Base-by-base conservation (phyloP, 805 yeast species). In the Saccharomycodes ludwigii region DNA sequence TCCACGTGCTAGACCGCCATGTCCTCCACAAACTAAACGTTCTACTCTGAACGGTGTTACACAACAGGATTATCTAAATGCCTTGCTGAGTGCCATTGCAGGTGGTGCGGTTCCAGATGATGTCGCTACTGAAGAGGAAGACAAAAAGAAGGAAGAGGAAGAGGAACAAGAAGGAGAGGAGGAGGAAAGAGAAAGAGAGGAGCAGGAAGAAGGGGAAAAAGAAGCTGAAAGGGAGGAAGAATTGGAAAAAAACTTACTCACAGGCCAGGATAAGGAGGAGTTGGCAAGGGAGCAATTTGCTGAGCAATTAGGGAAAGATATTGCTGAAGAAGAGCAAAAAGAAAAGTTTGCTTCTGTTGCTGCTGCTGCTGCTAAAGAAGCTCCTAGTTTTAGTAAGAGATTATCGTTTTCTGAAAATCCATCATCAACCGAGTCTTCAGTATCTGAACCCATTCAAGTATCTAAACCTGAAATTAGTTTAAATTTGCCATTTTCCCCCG, bases 401-500 rank as follows among this genome's bases (percentile, higher is more conserved):
- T 13, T 13, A 17, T 24, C 15, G 9, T 30, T 26, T 15, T 18
- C 35, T n/a, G 17, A 34, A 3, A 36, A 48, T 15, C 56, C 51
- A 32, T 30, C 46, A 6, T 38, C 40, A 12, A 52, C 52, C 3
- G 52, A 55, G 21, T 43, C 58, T 1, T 57, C 60, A 6, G 37
- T 47, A 7, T 52, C 60, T 24, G 65, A 58, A 31, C 62, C 67
- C 6, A 40, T 65, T 18, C 64, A 64, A 41, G 59, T 65, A 3
- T 64, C 70, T 4, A 61, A 63, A 30, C 70, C 69, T 6, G 65
- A 63, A 38, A 39, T 52, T 8, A 54, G 58, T 23, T 36, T 56
- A 18, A 50, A 55, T 13, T 37, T 65, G 28, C 75, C 76, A 39
- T 70, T 69, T 38, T 66, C 76, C 8, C 79, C 80, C 16, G 67